Percentiles rank a stretch among this genome's conserved stretches.
Conservation (phyloP, 805 yeast genomes). For the Myxozyma sirexii region DNA sequence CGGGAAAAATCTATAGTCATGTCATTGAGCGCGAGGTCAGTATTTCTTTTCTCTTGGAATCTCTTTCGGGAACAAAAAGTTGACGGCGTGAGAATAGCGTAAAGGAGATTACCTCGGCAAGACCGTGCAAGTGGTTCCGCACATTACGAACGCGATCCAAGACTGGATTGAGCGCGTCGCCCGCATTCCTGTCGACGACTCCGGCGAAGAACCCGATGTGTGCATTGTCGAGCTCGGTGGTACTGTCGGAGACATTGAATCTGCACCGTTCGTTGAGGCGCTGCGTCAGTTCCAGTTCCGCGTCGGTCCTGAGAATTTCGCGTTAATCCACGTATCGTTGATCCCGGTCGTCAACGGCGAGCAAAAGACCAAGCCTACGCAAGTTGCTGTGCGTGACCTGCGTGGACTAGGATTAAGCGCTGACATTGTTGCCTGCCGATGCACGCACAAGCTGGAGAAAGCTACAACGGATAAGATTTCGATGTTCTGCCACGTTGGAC, state of each 20-base stretch:
- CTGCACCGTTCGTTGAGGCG: conserved; percentile 99
- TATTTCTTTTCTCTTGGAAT: neutral
- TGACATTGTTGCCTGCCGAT: conserved; percentile 97
- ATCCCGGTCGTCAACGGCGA: conserved; percentile 99
- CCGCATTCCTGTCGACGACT: conserved; percentile 84
- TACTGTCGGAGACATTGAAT: conserved; percentile 98
- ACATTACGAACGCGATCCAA: conserved; percentile 94
- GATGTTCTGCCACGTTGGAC: conserved; percentile 98
- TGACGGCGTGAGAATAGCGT: conserved; percentile 46
- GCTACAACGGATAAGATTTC: conserved; percentile 94
- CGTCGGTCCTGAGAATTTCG: conserved; percentile 91
- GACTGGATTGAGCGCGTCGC: conserved; percentile 97
- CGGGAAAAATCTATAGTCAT: conserved; percentile 93
- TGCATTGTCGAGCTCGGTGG: conserved; percentile 97
- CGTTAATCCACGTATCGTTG: conserved; percentile 92
- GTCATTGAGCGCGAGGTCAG: conserved; percentile 80
- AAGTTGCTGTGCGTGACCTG: conserved; percentile 96
- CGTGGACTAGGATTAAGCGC: conserved; percentile 94
- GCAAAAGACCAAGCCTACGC: conserved; percentile 99
- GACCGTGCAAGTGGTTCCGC: conserved; percentile 99
- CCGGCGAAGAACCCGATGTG: conserved; percentile 88
- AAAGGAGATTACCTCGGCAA: conserved; percentile 97
- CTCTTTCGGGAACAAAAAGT: neutral
- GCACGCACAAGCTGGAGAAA: conserved; percentile 76
- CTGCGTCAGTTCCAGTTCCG: conserved; percentile 98